These are phyloP conservation scores for Plasmodium reichenowi DNA, from an alignment of 169 alveolate genomes.

Conservation along the genomic window DNA sequence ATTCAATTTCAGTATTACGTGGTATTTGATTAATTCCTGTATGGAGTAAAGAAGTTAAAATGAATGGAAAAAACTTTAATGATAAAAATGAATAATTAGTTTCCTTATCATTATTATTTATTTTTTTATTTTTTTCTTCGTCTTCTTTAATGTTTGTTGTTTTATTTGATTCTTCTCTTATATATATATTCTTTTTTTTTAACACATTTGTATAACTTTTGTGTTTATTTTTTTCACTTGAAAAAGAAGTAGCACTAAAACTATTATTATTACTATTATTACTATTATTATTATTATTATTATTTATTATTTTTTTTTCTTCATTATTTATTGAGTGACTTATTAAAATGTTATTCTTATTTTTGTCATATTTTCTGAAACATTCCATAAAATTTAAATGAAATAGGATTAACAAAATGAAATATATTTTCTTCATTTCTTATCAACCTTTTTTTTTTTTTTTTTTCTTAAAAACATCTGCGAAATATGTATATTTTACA, in stretches of 20 bases:
- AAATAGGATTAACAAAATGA: slow-evolving; percentile 18
- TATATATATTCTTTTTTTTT: not conserved
- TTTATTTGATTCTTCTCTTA: not conserved
- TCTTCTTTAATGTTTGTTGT: not conserved
- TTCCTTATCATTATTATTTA: not conserved
- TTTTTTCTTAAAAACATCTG: not conserved
- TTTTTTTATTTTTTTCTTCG: slow-evolving; percentile 8
- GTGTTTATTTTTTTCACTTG: not conserved
- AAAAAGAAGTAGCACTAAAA: no score
- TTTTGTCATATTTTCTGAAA: not conserved
- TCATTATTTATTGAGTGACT: not conserved
- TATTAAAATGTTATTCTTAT: not conserved
- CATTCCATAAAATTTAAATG: slow-evolving; percentile 1
- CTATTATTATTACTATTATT: not conserved
- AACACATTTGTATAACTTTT: not conserved
- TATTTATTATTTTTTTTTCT: not conserved
- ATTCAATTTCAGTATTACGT: not conserved
- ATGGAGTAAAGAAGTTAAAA: slow-evolving; percentile 10
- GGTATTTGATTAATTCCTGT: slow-evolving; percentile 11
- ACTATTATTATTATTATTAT: not conserved
- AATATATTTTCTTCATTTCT: slow-evolving; percentile 52
- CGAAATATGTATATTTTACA: no score
- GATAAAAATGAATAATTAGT: slow-evolving; percentile 33
- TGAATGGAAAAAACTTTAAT: slow-evolving; percentile 21
- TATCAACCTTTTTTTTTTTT: not conserved